phyloP scores from a whole-genome alignment of 495 filamentous ascomycete genomes.

The Filosporella fistucella region DNA sequence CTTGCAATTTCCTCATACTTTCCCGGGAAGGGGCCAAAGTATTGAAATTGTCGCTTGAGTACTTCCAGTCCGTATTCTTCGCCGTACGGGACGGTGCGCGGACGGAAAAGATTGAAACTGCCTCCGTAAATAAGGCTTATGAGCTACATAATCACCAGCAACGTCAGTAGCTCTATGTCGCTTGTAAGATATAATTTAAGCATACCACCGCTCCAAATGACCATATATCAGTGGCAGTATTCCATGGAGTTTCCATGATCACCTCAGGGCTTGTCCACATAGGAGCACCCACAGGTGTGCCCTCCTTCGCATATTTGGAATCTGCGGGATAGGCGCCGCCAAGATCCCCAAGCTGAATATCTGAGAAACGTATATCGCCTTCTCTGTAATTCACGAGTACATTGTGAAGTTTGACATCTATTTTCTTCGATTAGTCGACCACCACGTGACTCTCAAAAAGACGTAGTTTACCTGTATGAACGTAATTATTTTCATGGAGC shows the following conservation, averaged over 20 bases:
- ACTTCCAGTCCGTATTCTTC: conserved; percentile 37
- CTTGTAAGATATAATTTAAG: no score
- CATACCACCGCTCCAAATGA: conserved; percentile 35
- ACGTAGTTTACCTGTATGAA: conserved; percentile 30
- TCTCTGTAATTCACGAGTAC: conserved; percentile 34
- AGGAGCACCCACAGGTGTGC: conserved; percentile 30
- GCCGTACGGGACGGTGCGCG: conserved; percentile 27
- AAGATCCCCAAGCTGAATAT: conserved; percentile 35
- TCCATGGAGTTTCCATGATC: conserved; percentile 28
- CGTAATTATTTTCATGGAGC: conserved; percentile 34
- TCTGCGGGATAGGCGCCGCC: conserved; percentile 30
- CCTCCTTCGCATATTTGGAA: conserved; percentile 32
- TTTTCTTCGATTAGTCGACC: background rate
- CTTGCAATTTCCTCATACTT: conserved; percentile 24
- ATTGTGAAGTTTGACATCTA: conserved; percentile 37
- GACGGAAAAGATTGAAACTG: conserved; percentile 38
- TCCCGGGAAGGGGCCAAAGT: conserved; percentile 38
- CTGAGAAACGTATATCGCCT: conserved; percentile 28
- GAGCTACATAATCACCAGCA: conserved; percentile 23
- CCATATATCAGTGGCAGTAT: conserved; percentile 39
- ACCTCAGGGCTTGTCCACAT: conserved; percentile 37
- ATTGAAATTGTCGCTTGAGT: conserved; percentile 32
- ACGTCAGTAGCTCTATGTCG: background rate
- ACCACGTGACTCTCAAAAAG: background rate
- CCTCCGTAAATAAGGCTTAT: conserved; percentile 36